Evolutionary conservation across 164 flowering plant genomes (phyloP).

Genomic region (Tinospora cordifolia): DNA sequence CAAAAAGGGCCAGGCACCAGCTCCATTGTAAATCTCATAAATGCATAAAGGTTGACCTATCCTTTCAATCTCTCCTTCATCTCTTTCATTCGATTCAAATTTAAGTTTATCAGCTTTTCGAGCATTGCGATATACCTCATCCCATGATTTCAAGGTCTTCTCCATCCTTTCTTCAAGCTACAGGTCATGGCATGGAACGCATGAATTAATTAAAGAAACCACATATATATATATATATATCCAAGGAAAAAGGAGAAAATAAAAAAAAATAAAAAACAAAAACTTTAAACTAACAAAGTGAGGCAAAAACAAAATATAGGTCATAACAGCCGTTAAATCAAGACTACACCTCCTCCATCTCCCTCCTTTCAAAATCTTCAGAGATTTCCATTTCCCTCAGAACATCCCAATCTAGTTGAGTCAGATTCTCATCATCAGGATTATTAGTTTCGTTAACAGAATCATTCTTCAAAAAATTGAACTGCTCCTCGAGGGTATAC

Average conservation of each 20-base stretch:
- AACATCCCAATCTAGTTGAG: constrained; percentile 56
- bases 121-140: constrained; percentile 79
- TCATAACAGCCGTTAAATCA: background rate
- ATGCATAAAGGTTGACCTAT: constrained; percentile 86
- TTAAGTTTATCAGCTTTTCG: constrained; percentile 70
- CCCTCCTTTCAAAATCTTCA: constrained; percentile 71
- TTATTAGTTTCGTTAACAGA: constrained; percentile 30
- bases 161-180: constrained; percentile 85
- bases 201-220: constrained; percentile 10
- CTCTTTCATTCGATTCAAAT: constrained; percentile 83
- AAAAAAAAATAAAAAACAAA: background rate
- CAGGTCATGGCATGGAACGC: constrained; percentile 17
- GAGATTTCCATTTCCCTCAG: constrained; percentile 46
- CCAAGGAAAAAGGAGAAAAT: too few relatives aligned
- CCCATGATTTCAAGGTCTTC: constrained; percentile 56
- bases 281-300: background rate
- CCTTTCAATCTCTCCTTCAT: constrained; percentile 98
- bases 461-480: constrained; percentile 18
- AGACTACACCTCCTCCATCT: constrained; percentile 63
- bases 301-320: background rate
- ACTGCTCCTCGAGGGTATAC: constrained; percentile 51
- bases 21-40: constrained; percentile 80
- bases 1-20: constrained; percentile 87
- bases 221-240: background rate
- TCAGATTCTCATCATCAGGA: constrained; percentile 36